Conservation (phyloP, 2,329 filamentous ascomycete genomes). For the Emmonsiellopsis sp. region DNA sequence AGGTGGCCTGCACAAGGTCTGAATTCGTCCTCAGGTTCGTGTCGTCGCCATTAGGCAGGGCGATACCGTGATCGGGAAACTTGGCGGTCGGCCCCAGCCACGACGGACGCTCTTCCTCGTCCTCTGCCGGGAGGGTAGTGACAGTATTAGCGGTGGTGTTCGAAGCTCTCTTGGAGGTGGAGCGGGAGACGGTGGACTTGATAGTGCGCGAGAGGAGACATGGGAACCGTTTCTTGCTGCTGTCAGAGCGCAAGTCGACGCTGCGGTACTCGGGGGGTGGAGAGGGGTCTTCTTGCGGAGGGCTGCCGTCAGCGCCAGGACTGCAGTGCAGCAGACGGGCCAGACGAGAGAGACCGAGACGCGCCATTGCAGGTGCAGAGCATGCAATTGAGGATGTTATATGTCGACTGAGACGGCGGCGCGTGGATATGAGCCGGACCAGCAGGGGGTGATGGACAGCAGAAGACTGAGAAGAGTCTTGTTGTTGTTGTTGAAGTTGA, state of each 20-base stretch:
- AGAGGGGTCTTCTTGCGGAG: neutral
- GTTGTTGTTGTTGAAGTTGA: too few relatives aligned
- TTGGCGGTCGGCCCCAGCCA: neutral
- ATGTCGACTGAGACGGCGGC: neutral
- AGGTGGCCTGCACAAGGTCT: neutral
- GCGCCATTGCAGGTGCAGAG: neutral
- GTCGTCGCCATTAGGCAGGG: neutral
- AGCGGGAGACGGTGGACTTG: too few relatives aligned
- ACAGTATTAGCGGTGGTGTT: too few relatives aligned
- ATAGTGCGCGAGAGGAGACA: too few relatives aligned
- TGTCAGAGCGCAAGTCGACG: neutral
- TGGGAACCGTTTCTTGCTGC: neutral
- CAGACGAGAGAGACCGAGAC: too few relatives aligned
- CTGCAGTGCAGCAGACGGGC: neutral
- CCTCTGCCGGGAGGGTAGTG: too few relatives aligned
- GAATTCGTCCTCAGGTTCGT: neutral
- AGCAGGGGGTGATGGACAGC: too few relatives aligned
- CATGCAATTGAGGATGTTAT: neutral
- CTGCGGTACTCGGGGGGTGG: slow-evolving; percentile 1
- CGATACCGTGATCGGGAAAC: neutral
- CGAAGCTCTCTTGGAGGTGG: too few relatives aligned
- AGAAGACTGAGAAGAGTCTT: too few relatives aligned
- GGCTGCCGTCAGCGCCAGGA: neutral
- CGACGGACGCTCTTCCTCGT: neutral
- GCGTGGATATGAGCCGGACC: too few relatives aligned